Evolutionary conservation across 441 rosid species (phyloP), one percentile per base, ranked within the genome.

Genomic region (Pelargonium australe): DNA sequence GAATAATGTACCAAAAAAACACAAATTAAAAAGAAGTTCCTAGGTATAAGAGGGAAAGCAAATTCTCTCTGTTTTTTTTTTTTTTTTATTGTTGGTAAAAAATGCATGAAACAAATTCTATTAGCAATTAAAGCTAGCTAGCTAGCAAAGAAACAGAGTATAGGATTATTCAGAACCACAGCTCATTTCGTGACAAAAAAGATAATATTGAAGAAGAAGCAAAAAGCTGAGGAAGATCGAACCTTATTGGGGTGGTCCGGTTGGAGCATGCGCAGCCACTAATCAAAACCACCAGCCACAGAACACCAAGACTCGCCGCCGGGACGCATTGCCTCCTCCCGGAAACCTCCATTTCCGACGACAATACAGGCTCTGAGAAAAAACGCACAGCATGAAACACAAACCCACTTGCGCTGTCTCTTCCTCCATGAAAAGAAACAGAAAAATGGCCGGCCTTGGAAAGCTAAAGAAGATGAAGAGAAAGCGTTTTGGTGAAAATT

Each of bases 191-290:
- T 51, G 19, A 4, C 5, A 12, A 51, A 66, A 8, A 8, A 62
- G 60, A 7, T 16, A 43, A 23, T 62, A 14, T 7, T 51, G 1
- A 11, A 37, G 14, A 3, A 14, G 58, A n/a, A 51, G 58, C 58
- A n/a, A 19, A 51, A 63, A 70, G 68, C 57, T 0, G 72, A 70
- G 74, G 55, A 64, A 72, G 80, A 74, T 20, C 23, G 23, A 20
- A 81, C 87, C 87, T 81, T 66, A 64, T 37, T 10, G 72, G 69
- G 77, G 76, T 70, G 73, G 70, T 67, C 65, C 74, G 67, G 19
- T n/a, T 12, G 19, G 14, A 49, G 14, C 55, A 25, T 25, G 31
- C 31, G 31, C 31, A 25, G 31, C 31, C 55, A 49, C 17, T 11
- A 49, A 13, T 14, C 55, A 19, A 51, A 14, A 51, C 19, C 58